Conservation (phyloP, 176 grass and related monocot species). For the Tillandsia leiboldiana region DNA sequence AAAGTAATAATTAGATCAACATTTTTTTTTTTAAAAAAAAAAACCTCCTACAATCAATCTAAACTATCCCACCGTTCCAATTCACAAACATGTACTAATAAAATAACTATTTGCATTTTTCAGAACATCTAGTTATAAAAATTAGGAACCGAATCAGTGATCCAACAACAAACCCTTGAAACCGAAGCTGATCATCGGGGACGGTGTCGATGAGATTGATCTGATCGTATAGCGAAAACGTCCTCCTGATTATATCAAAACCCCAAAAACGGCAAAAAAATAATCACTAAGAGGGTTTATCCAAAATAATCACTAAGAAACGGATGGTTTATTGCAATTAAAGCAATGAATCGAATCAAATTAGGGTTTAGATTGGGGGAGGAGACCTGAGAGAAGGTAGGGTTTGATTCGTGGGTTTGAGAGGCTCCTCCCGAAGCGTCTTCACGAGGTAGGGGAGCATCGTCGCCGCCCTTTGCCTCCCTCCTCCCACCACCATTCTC, state of each 20-base stretch:
- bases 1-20: too few relatives aligned
- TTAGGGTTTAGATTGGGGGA: background rate
- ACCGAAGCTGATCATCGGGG: slow-evolving; percentile 67
- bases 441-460: slow-evolving; percentile 67
- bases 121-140: too few relatives aligned
- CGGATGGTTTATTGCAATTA: slow-evolving; percentile 9
- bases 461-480: slow-evolving; percentile 48
- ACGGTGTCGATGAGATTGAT: slow-evolving; percentile 97
- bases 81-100: too few relatives aligned
- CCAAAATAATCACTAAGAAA: background rate
- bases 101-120: too few relatives aligned
- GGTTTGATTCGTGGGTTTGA: slow-evolving; percentile 31
- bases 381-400: slow-evolving; percentile 72
- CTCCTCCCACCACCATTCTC: slow-evolving; percentile 28
- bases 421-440: slow-evolving; percentile 43
- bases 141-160: too few relatives aligned
- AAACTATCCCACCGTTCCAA: too few relatives aligned
- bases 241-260: slow-evolving; percentile 41
- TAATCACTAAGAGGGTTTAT: too few relatives aligned
- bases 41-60: too few relatives aligned
- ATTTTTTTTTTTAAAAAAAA: too few relatives aligned
- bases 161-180: slow-evolving; percentile 40
- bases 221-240: slow-evolving; percentile 94
- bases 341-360: background rate
- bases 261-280: background rate